Percentiles rank a stretch among this genome's conserved stretches.
phyloP scores from a whole-genome alignment of 1,284 basidiomycete genomes.

The Pseudozyma pruni region DNA sequence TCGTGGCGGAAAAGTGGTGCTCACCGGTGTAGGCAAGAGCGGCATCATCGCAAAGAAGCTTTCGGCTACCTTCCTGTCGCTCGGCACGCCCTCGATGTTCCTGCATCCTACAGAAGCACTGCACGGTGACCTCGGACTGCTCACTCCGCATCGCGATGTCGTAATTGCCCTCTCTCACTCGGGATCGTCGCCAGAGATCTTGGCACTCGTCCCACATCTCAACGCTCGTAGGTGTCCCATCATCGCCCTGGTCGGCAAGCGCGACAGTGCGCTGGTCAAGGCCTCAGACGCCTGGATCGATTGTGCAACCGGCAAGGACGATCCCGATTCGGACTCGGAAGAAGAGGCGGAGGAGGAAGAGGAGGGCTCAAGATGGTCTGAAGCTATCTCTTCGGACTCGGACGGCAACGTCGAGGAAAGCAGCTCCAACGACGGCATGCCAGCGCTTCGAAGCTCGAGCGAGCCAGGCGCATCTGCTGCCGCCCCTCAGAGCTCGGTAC shows the following conservation, averaged over 20 bases:
- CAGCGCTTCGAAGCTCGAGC: conserved; percentile 4
- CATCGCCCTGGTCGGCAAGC: conserved; percentile 66
- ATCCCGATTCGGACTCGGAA: conserved; percentile 52
- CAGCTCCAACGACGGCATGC: background rate
- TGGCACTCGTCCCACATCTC: conserved; percentile 66
- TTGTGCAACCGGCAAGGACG: conserved; percentile 61
- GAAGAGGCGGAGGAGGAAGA: conserved; percentile 16
- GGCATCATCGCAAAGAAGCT: conserved; percentile 65
- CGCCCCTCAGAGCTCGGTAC: background rate
- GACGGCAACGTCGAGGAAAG: background rate
- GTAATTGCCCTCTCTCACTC: conserved; percentile 68
- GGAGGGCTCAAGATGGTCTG: too few relatives aligned
- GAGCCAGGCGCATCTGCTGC: background rate
- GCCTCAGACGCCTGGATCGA: conserved; percentile 67
- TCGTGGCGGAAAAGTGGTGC: conserved; percentile 67
- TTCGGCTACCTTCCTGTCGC: conserved; percentile 55
- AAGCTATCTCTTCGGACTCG: conserved; percentile 1
- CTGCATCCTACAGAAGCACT: conserved; percentile 68
- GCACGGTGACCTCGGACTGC: conserved; percentile 69
- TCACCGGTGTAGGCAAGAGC: conserved; percentile 69
- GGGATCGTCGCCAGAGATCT: conserved; percentile 67
- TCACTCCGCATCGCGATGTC: conserved; percentile 67
- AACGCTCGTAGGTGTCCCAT: conserved; percentile 62
- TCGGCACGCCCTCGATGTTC: conserved; percentile 68
- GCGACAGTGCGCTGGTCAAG: conserved; percentile 62